Evolutionary conservation across 768 basidiomycete species (phyloP).

Genomic region (Amanita polypyramis): DNA sequence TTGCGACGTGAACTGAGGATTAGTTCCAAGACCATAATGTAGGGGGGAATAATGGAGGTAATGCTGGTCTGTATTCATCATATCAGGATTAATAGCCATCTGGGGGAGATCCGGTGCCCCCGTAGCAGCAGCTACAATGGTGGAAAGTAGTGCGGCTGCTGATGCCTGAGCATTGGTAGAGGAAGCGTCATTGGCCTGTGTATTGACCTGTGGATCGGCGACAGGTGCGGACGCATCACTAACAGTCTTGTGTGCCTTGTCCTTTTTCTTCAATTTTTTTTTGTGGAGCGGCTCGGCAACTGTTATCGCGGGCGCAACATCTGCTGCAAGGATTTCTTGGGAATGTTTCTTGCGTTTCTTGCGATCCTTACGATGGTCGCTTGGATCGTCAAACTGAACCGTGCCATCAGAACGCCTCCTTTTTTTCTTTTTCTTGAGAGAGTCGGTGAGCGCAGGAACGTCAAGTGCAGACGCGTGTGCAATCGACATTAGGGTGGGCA

Average conservation of each 20-base stretch:
- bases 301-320: neutral
- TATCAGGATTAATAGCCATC: neutral
- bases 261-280: conserved; percentile 22
- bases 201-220: neutral
- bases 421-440: conserved; percentile 29
- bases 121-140: conserved; percentile 57
- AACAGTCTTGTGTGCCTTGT: conserved; percentile 21
- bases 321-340: neutral
- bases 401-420: conserved; percentile 23
- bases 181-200: neutral
- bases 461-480: conserved; percentile 13
- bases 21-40: conserved; percentile 9
- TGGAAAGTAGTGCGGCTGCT: conserved; percentile 49
- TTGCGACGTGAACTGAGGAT: conserved; percentile 10
- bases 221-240: conserved; percentile 9
- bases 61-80: conserved; percentile 9
- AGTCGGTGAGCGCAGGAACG: conserved; percentile 11
- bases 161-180: conserved; percentile 26
- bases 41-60: conserved; percentile 15
- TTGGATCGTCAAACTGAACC: conserved; percentile 10
- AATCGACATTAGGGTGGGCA: conserved; percentile 35
- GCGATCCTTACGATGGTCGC: conserved; percentile 20
- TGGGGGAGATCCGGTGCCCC: conserved; percentile 26
- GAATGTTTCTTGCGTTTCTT: conserved; percentile 21
- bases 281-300: conserved; percentile 10